phyloP scores from a whole-genome alignment of 2,329 filamentous ascomycete species.

The Sclerotinia nivalis region DNA sequence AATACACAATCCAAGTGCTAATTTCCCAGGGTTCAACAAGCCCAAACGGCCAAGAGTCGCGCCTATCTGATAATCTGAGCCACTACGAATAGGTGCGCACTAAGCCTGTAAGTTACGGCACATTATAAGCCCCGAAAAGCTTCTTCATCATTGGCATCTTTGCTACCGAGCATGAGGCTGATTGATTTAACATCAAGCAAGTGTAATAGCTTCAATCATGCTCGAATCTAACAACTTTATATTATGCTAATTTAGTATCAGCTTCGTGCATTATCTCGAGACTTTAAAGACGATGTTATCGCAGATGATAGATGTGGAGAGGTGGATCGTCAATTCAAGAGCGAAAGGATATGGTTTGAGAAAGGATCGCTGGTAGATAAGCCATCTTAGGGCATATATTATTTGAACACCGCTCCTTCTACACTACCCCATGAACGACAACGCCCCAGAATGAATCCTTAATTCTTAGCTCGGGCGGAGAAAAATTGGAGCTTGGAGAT shows the following conservation, averaged over 20 bases:
- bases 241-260: background rate
- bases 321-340: too few relatives aligned
- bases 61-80: background rate
- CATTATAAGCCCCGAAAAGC: background rate
- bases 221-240: background rate
- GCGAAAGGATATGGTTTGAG: too few relatives aligned
- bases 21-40: background rate
- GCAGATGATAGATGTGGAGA: background rate
- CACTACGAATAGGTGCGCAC: background rate
- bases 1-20: background rate
- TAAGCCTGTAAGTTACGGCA: background rate
- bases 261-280: background rate
- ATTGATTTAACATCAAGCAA: background rate
- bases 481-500: too few relatives aligned
- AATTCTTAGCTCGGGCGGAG: too few relatives aligned
- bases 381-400: too few relatives aligned
- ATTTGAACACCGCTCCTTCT: too few relatives aligned
- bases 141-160: constrained; percentile 4
- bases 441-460: too few relatives aligned
- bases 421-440: too few relatives aligned
- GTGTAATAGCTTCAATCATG: background rate
- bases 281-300: background rate
- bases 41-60: background rate
- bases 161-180: background rate
- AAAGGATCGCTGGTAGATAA: too few relatives aligned